Evolutionary conservation across 2,329 filamentous ascomycete species (phyloP), one percentile per base, ranked within the genome.

Genomic region (Phialophora chinensis): DNA sequence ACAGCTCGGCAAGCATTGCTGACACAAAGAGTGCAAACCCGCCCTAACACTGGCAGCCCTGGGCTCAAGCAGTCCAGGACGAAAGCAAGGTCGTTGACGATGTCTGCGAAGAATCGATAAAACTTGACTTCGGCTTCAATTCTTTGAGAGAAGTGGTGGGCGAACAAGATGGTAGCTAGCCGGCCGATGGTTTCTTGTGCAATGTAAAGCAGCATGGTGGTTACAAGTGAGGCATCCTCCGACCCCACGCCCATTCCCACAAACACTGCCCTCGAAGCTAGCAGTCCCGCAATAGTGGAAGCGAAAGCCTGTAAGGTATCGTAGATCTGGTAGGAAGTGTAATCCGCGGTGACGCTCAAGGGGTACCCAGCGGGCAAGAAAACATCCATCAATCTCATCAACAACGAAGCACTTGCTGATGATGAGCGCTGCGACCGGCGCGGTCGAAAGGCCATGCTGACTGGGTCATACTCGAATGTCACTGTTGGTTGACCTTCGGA

Each of bases 111-210:
- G 57, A 96, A 90, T 17, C 93, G 89, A 78, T 93, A 97, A 77
- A 87, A 90, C 77, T 97, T 97, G 81, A 91, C 94, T 76, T 97
- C 93, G 1, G 92, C 91, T 77, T 96, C 92, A 56, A 97, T 90
- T 35, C 91, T 86, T 54, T 90, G 90, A 44, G 93, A 92, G 66
- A 94, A 88, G 52, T 87, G 85, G 76, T 96, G 89, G 1, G 93
- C 93, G 76, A 97, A 96, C 10, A 91, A 78, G 67, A 97, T 96
- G 0, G 93, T 97, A 1, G 91, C 91, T 29, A 96, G 80, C 6
- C 92, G 87, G 8, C 91, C 92, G 67, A 91, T 90, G 59, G 89
- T 90, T 71, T 95, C 91, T 77, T 95, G 92, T 10, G 95, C 81
- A 68, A 96, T 90, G 33, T 91, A 92, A 59, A 97, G 86, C 11